Percentiles rank a stretch among this genome's conserved stretches.
Conservation (phyloP, 169 alveolate genomes). For the Sarcocystis neurona region DNA sequence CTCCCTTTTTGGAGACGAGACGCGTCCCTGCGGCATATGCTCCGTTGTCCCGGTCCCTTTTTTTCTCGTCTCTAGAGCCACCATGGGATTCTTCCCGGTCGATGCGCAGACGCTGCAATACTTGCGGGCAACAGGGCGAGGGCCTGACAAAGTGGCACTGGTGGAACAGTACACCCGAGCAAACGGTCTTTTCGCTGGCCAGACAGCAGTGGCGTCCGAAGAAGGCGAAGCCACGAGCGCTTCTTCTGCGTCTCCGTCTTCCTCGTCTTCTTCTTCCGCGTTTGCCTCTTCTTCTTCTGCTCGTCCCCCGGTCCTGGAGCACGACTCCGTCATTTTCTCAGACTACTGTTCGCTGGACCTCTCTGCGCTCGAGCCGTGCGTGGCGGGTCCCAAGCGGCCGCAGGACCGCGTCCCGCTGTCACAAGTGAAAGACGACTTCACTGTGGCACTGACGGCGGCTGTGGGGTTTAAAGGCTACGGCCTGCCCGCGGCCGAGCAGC, state of each 20-base stretch:
- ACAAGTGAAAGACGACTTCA: slow-evolving; percentile 85
- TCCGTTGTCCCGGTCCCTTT: neutral
- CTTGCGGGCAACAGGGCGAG: slow-evolving; percentile 90
- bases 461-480: slow-evolving; percentile 88
- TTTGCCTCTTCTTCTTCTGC: neutral
- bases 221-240: neutral
- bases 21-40: no score
- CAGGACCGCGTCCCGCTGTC: slow-evolving; percentile 91
- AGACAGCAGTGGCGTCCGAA: neutral
- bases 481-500: slow-evolving; percentile 37
- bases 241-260: neutral
- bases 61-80: slow-evolving; percentile 75
- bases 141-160: slow-evolving; percentile 79
- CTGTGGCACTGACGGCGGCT: slow-evolving; percentile 65
- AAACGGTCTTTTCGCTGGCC: slow-evolving; percentile 16
- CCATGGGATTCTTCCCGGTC: slow-evolving; percentile 96
- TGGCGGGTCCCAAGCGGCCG: slow-evolving; percentile 97
- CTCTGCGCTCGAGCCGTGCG: slow-evolving; percentile 87
- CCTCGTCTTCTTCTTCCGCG: neutral
- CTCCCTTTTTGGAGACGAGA: no score
- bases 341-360: slow-evolving; percentile 61
- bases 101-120: slow-evolving; percentile 91
- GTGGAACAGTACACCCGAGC: slow-evolving; percentile 80
- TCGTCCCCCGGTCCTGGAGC: neutral
- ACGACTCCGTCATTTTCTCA: slow-evolving; percentile 13